Evolutionary conservation across 2,329 filamentous ascomycete genomes (phyloP).

Genomic region (Calonectria pseudoreteaudii): DNA sequence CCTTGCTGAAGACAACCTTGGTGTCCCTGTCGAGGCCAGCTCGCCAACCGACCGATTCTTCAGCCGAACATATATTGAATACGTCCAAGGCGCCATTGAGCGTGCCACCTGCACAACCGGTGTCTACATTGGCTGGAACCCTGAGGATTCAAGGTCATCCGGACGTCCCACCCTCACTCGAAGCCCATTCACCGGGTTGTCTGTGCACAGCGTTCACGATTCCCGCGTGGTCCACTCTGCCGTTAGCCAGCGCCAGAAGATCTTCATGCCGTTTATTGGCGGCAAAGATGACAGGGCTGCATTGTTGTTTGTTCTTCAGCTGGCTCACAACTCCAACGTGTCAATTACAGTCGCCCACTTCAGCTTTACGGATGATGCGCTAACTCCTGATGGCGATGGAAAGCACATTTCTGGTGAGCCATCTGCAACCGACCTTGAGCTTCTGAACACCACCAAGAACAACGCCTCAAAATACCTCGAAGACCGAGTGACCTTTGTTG

Average conservation of each 20-base stretch:
- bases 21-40: constrained; percentile 28
- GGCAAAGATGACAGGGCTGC: constrained; percentile 85
- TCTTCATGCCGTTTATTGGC: constrained; percentile 90
- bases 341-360: constrained; percentile 78
- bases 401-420: constrained; percentile 28
- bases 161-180: constrained; percentile 62
- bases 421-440: constrained; percentile 43
- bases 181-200: constrained; percentile 35
- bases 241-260: constrained; percentile 79
- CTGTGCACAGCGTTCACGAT: constrained; percentile 58
- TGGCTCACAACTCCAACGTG: constrained; percentile 82
- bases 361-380: constrained; percentile 31
- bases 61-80: constrained; percentile 71
- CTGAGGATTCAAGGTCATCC: constrained; percentile 43
- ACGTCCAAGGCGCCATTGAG: constrained; percentile 76
- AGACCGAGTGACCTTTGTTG: constrained; percentile 35
- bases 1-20: constrained; percentile 68
- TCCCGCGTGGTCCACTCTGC: constrained; percentile 63
- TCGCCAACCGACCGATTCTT: constrained; percentile 41
- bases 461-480: constrained; percentile 32
- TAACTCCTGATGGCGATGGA: background rate
- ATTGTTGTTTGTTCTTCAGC: constrained; percentile 83
- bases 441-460: constrained; percentile 39
- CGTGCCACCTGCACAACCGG: constrained; percentile 81
- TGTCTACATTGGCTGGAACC: constrained; percentile 58